A percentile compares a stretch with the other conserved stretches of the same genome.
Evolutionary conservation across 352 stramenopile species (phyloP).

Genomic region (Globisporangium rhizosaccharum): DNA sequence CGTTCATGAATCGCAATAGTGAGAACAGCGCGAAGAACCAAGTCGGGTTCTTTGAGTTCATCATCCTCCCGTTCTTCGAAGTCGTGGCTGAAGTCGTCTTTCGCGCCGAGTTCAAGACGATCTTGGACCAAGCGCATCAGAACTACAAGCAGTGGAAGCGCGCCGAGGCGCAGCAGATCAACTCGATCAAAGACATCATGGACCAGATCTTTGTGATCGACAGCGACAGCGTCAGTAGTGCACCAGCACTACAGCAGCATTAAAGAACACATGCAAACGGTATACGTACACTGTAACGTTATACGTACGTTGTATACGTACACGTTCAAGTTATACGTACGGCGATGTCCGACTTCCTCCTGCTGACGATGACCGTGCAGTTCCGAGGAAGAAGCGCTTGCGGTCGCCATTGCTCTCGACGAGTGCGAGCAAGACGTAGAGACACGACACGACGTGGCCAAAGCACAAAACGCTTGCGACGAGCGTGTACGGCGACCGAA

Average conservation of each 20-base stretch:
- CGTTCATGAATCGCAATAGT: slow-evolving; percentile 90
- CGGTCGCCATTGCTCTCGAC: slow-evolving; percentile 64
- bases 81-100: slow-evolving; percentile 75
- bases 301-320: too few species aligned
- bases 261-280: too few species aligned
- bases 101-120: slow-evolving; percentile 67
- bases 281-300: too few species aligned
- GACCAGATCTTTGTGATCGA: slow-evolving; percentile 66
- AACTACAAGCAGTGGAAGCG: slow-evolving; percentile 85
- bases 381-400: slow-evolving; percentile 64
- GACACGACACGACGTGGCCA: slow-evolving; percentile 53
- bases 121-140: slow-evolving; percentile 72
- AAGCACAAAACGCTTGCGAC: slow-evolving; percentile 32
- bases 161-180: slow-evolving; percentile 73
- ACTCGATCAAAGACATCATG: slow-evolving; percentile 81
- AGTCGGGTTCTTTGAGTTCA: slow-evolving; percentile 85
- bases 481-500: slow-evolving; percentile 6
- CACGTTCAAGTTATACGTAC: slow-evolving; percentile 9
- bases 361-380: slow-evolving; percentile 9
- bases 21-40: slow-evolving; percentile 86
- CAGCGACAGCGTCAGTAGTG: neutral
- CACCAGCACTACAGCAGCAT: neutral
- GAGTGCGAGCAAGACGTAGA: slow-evolving; percentile 68
- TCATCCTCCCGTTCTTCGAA: slow-evolving; percentile 79
- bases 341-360: slow-evolving; percentile 10